Base-by-base conservation (phyloP, 306 rosid species). In the Astragalus membranaceus region DNA sequence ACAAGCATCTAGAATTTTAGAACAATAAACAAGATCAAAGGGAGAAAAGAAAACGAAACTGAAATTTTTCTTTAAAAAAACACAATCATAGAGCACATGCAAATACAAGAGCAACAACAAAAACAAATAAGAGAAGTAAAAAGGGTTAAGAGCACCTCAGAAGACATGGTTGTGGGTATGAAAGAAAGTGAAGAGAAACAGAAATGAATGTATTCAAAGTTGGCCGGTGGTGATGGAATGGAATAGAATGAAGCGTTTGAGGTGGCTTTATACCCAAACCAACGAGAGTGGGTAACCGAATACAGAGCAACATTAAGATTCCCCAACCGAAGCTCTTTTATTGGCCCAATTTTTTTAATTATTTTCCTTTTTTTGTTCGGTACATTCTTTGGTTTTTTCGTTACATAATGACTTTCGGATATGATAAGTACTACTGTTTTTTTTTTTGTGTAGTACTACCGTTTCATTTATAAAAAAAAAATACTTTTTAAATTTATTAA, bases 111-210 rank as follows among this genome's bases (percentile, higher is more conserved):
- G 8, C 8, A 50, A 9, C 4, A 39, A 20, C 23, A 15, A 30
- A 1, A 39, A 39, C 10, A 9, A 0, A 16, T 15, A 60, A 10
- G 12, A 15, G 29, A 20, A 41, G 7, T 61, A 42, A 42, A 42
- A 51, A 39, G 54, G 16, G 12, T 44, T 26, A 1, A 26, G 5
- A 66, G 47, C 5, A 79, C 83, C 83, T 79, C 79, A 60, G 83
- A 75, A 67, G 83, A 37, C 83, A 79, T 74, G 53, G 72, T 12
- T 42, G 13, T 10, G 10, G 10, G n/a, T 46, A 4, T 9, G 55
- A 10, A 41, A 67, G 69, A 67, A 51, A 52, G 16, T 56, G 78
- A 67, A 67, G 2, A 32, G 10, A 4, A 29, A 75, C n/a, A 48
- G 67, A 58, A 65, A n/a, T n/a, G 4, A 17, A 41, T 26, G 36